Conservation (phyloP, 139 green algal genomes). For the Picochlorum sp. region DNA sequence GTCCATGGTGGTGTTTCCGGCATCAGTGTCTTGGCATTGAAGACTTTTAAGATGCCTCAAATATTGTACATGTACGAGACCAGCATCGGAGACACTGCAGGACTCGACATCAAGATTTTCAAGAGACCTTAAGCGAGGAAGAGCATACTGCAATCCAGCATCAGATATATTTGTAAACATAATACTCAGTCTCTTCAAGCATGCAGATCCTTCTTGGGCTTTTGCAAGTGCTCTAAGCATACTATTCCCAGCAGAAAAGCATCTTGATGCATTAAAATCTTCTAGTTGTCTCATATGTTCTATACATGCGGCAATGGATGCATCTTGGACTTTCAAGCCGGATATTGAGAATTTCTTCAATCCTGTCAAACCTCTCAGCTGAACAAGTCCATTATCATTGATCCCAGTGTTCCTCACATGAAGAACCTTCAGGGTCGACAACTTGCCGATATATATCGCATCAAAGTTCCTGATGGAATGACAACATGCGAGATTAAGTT, state of each 20-base stretch:
- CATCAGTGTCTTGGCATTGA: constrained; percentile 36
- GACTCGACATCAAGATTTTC: neutral
- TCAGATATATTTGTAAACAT: neutral
- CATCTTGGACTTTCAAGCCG: constrained; percentile 6
- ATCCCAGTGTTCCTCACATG: constrained; percentile 26
- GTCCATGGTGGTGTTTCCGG: constrained; percentile 17
- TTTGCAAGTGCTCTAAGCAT: constrained; percentile 6
- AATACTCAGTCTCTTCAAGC: constrained; percentile 5
- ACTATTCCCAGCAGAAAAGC: constrained; percentile 18
- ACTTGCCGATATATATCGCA: constrained; percentile 10
- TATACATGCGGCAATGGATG: constrained; percentile 11
- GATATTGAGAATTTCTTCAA: constrained; percentile 11
- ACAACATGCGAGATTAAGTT: constrained; percentile 42
- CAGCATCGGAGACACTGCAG: neutral
- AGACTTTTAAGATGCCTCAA: constrained; percentile 18
- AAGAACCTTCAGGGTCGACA: constrained; percentile 21
- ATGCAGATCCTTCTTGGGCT: neutral
- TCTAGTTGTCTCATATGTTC: constrained; percentile 7
- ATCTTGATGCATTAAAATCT: constrained; percentile 20
- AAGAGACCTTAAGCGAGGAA: neutral
- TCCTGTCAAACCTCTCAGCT: constrained; percentile 2
- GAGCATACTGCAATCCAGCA: neutral
- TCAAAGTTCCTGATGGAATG: constrained; percentile 19
- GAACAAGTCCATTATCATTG: constrained; percentile 6
- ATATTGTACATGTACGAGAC: neutral